These are phyloP conservation scores for Termitomyces sp. DNA, from an alignment of 768 basidiomycete genomes.

Conservation along the genomic window DNA sequence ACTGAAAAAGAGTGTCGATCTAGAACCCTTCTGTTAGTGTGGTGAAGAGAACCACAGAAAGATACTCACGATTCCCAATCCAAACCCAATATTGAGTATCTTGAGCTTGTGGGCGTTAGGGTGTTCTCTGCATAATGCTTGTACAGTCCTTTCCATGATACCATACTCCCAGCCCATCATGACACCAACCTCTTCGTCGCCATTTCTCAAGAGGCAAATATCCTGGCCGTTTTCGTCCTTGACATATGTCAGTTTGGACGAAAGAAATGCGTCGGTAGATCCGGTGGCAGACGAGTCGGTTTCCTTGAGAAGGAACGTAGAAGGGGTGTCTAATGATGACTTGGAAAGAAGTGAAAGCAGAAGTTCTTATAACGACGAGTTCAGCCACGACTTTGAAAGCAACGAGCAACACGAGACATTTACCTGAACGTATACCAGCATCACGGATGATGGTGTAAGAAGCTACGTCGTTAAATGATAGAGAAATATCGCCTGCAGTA, in stretches of 20 bases:
- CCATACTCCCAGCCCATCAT: conserved; percentile 99
- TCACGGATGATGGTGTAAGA: conserved; percentile 84
- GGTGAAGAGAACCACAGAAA: neutral
- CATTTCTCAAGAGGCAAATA: conserved; percentile 67
- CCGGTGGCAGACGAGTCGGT: conserved; percentile 56
- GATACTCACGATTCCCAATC: conserved; percentile 79
- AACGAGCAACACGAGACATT: conserved; percentile 12
- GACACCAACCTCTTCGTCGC: conserved; percentile 84
- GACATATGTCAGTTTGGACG: conserved; percentile 65
- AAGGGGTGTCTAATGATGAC: conserved; percentile 30
- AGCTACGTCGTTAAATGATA: conserved; percentile 76
- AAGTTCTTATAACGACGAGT: conserved; percentile 49
- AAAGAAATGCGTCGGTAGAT: conserved; percentile 69
- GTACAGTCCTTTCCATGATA: conserved; percentile 86
- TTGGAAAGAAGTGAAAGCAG: conserved; percentile 62
- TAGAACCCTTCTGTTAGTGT: conserved; percentile 28
- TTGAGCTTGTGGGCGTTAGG: conserved; percentile 50
- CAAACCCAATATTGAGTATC: conserved; percentile 91
- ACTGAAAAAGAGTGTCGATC: conserved; percentile 85
- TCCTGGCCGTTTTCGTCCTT: conserved; percentile 76
- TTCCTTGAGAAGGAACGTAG: conserved; percentile 42
- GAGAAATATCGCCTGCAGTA: conserved; percentile 88
- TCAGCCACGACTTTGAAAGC: conserved; percentile 7
- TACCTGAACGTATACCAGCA: conserved; percentile 90
- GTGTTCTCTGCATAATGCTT: conserved; percentile 55